Evolutionary conservation across 495 filamentous ascomycete genomes (phyloP).

Genomic region (Aspergillus ostianus): DNA sequence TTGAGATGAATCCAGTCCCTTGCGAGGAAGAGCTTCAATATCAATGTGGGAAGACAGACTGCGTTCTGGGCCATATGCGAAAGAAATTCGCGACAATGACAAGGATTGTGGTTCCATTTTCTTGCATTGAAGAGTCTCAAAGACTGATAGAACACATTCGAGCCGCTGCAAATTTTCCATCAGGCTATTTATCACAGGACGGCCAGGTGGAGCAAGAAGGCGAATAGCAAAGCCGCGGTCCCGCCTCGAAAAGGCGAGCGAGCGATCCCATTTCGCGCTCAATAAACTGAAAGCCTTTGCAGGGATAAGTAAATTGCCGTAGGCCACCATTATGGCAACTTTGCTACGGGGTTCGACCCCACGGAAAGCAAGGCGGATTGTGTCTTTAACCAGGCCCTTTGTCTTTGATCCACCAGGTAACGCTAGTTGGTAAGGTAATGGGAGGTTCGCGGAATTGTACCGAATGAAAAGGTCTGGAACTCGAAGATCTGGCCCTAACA

Average conservation of each 20-base stretch:
- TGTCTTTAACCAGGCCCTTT: slow-evolving; percentile 33
- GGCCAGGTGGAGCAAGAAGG: slow-evolving; percentile 37
- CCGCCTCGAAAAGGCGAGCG: slow-evolving; percentile 33
- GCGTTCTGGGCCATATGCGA: slow-evolving; percentile 34
- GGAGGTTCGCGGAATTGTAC: slow-evolving; percentile 34
- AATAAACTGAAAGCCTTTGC: slow-evolving; percentile 27
- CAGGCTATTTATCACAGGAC: slow-evolving; percentile 32
- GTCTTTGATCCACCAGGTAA: slow-evolving; percentile 28
- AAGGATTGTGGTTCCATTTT: slow-evolving; percentile 33
- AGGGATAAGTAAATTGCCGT: slow-evolving; percentile 31
- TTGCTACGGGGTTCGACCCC: slow-evolving; percentile 37
- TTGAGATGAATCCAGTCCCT: slow-evolving; percentile 24
- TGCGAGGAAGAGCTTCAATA: slow-evolving; percentile 24
- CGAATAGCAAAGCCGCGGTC: slow-evolving; percentile 42
- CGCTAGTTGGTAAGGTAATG: slow-evolving; percentile 30
- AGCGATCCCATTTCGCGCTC: slow-evolving; percentile 30
- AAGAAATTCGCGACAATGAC: slow-evolving; percentile 37
- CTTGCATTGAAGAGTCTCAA: slow-evolving; percentile 37
- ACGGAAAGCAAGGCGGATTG: slow-evolving; percentile 40
- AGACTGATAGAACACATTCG: slow-evolving; percentile 41
- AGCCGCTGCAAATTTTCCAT: slow-evolving; percentile 42
- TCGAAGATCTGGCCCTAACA: slow-evolving; percentile 28
- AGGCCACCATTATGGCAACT: slow-evolving; percentile 39
- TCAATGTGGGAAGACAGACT: slow-evolving; percentile 32
- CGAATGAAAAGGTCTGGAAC: slow-evolving; percentile 39